Evolutionary conservation across 495 filamentous ascomycete species (phyloP).

Genomic region (Aspergillus indologenus): DNA sequence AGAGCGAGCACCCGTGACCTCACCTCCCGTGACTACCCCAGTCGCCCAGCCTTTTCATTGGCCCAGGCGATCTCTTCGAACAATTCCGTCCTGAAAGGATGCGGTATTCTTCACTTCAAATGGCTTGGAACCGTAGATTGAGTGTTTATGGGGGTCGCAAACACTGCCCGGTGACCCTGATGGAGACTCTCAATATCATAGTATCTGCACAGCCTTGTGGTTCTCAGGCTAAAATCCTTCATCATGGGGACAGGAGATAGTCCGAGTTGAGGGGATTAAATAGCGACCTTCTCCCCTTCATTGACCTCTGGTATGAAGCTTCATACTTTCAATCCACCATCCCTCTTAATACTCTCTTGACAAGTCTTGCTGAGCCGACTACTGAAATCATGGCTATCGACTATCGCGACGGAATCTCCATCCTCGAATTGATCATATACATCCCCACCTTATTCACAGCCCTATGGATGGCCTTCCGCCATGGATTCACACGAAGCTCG

Average conservation of each 20-base stretch:
- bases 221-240: neutral
- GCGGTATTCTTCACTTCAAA: neutral
- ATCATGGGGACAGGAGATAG: neutral
- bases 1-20: slow-evolving; percentile 1
- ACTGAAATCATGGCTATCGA: slow-evolving; percentile 14
- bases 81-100: neutral
- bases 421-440: slow-evolving; percentile 35
- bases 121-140: neutral
- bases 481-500: slow-evolving; percentile 33
- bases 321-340: neutral
- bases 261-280: neutral
- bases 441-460: slow-evolving; percentile 31
- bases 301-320: neutral
- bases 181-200: neutral
- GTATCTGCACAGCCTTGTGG: neutral
- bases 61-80: neutral
- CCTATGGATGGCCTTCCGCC: slow-evolving; percentile 32
- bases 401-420: slow-evolving; percentile 36
- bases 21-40: too few species aligned
- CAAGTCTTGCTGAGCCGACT: neutral
- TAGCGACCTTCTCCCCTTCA: neutral
- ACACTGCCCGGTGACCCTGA: neutral
- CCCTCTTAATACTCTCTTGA: neutral
- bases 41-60: neutral
- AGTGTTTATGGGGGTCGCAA: neutral